These are phyloP conservation scores for Micromonas pusilla DNA, from an alignment of 139 green algal genomes.

Conservation along the genomic window DNA sequence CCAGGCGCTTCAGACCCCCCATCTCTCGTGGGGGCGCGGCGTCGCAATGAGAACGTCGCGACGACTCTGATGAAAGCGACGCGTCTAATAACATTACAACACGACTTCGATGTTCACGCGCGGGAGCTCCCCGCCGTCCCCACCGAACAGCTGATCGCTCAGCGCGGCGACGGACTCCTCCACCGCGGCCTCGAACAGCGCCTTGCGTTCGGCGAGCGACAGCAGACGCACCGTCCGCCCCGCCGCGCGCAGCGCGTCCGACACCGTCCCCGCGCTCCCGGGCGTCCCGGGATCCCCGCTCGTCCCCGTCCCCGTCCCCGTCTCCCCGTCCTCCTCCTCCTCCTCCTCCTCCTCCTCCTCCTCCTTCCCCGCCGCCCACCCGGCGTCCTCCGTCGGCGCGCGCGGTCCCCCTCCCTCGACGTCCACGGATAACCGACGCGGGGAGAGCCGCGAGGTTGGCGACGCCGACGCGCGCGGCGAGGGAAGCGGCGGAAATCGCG, in stretches of 20 bases:
- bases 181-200: neutral
- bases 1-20: neutral
- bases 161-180: neutral
- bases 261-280: neutral
- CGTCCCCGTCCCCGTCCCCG: neutral
- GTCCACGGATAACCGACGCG: no score
- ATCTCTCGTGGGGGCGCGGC: neutral
- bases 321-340: neutral
- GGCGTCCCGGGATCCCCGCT: no score
- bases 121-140: neutral
- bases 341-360: neutral
- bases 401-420: no score
- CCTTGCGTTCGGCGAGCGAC: neutral
- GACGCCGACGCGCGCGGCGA: no score
- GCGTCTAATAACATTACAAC: no score
- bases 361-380: neutral
- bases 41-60: neutral
- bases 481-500: no score
- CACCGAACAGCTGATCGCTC: neutral
- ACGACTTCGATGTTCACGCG: neutral
- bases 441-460: no score
- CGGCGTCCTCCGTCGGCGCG: no score
- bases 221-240: neutral
- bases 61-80: neutral
- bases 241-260: neutral